Conservation (phyloP, 108 stramenopile genomes). For the Fistulifera pelliculosa region DNA sequence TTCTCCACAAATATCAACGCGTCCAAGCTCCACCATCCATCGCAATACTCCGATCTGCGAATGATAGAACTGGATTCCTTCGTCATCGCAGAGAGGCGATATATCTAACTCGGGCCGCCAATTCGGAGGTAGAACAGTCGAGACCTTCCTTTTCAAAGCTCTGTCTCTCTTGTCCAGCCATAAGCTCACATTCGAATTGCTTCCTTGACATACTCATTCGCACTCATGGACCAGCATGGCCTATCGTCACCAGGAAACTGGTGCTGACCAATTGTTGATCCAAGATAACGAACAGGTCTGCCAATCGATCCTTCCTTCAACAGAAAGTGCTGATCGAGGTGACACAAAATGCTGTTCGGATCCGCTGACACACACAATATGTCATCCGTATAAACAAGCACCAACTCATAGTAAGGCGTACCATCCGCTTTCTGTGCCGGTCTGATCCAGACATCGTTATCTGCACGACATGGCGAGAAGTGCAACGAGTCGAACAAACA, state of each 20-base stretch:
- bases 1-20: conserved; percentile 31
- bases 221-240: conserved; percentile 12
- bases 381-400: conserved; percentile 30
- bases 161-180: conserved; percentile 11
- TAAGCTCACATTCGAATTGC: conserved; percentile 22
- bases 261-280: conserved; percentile 11
- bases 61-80: conserved; percentile 19
- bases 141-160: conserved; percentile 11
- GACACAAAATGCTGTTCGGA: conserved; percentile 4
- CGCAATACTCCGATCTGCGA: conserved; percentile 30
- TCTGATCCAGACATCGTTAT: conserved; percentile 30
- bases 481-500: not conserved
- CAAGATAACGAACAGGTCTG: conserved; percentile 18
- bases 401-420: conserved; percentile 19
- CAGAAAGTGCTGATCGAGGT: conserved; percentile 10
- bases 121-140: conserved; percentile 16
- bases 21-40: conserved; percentile 42
- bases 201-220: conserved; percentile 18
- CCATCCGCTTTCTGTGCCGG: conserved; percentile 15
- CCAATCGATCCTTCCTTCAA: conserved; percentile 16
- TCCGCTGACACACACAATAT: conserved; percentile 8
- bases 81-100: not conserved
- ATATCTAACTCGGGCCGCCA: conserved; percentile 22
- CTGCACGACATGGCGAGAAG: conserved; percentile 15
- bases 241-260: conserved; percentile 8